Evolutionary conservation across 2,329 filamentous ascomycete species (phyloP).

Genomic region (Phaeosphaeria sp.): DNA sequence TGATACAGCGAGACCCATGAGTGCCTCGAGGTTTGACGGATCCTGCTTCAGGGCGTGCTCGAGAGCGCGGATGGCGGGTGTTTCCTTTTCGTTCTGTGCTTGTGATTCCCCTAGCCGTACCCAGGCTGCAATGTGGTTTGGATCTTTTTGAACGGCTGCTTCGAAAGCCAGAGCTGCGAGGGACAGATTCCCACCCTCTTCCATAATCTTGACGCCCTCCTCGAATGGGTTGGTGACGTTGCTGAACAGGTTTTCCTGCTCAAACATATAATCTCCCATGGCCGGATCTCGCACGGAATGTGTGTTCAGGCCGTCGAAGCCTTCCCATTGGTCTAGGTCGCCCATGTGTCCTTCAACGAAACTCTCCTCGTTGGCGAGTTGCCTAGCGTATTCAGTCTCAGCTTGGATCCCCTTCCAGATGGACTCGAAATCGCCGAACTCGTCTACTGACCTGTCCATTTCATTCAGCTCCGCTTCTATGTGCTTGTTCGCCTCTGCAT

Average conservation of each 20-base stretch:
- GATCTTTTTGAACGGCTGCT: constrained; percentile 89
- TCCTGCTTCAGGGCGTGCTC: constrained; percentile 91
- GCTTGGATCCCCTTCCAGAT: constrained; percentile 85
- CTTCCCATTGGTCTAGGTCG: constrained; percentile 81
- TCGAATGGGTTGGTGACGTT: constrained; percentile 85
- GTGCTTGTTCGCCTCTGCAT: constrained; percentile 71
- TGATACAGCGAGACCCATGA: constrained; percentile 95
- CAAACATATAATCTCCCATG: constrained; percentile 91
- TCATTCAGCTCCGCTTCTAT: constrained; percentile 88
- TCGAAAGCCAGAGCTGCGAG: constrained; percentile 94
- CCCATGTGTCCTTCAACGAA: constrained; percentile 69
- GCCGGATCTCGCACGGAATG: constrained; percentile 75
- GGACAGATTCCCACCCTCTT: constrained; percentile 90
- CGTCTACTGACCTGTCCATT: constrained; percentile 82
- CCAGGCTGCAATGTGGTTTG: constrained; percentile 90
- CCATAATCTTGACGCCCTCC: constrained; percentile 91
- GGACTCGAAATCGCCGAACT: constrained; percentile 91
- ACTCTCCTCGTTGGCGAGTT: constrained; percentile 72
- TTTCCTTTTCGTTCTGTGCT: constrained; percentile 98
- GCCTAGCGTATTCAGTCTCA: constrained; percentile 73
- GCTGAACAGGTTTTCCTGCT: constrained; percentile 90
- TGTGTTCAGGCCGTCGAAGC: constrained; percentile 73
- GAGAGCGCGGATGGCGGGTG: constrained; percentile 89
- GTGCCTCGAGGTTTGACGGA: constrained; percentile 81
- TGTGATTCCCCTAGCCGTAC: constrained; percentile 89